Percentiles rank a stretch among this genome's conserved stretches.
These are phyloP conservation scores for Spergularia marina DNA, from an alignment of 148 eudicot species.

Conservation along the genomic window DNA sequence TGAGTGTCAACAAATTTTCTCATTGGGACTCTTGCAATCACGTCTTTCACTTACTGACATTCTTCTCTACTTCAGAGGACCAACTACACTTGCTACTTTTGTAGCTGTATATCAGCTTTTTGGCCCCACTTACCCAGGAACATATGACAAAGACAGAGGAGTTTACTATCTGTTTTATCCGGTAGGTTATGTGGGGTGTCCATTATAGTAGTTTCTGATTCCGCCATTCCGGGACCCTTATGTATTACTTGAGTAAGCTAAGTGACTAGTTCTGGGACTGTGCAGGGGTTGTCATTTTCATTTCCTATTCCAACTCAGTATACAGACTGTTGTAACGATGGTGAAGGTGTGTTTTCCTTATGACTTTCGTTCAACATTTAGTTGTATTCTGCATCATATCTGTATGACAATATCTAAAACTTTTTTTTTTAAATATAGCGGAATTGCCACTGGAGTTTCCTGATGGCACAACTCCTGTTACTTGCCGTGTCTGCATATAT, in stretches of 20 bases:
- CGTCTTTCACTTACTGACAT: not conserved
- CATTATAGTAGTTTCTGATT: not conserved
- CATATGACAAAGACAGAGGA: constrained; percentile 77
- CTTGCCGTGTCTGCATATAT: constrained; percentile 88
- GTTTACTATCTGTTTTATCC: constrained; percentile 89
- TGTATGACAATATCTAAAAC: not conserved
- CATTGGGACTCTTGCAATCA: not conserved
- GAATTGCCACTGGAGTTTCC: constrained; percentile 95
- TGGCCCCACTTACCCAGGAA: constrained; percentile 97
- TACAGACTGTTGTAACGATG: constrained; percentile 65
- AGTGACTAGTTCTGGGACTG: constrained; percentile 21
- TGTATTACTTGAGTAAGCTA: not conserved
- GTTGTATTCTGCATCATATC: not conserved
- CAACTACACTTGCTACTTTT: constrained; percentile 86
- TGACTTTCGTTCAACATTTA: not conserved
- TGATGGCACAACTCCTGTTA: constrained; percentile 95
- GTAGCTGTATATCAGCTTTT: constrained; percentile 89
- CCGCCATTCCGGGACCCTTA: too few species aligned
- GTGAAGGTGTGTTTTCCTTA: constrained; percentile 48
- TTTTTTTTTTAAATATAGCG: constrained; percentile 34
- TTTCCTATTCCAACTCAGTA: constrained; percentile 90
- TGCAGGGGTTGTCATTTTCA: constrained; percentile 88
- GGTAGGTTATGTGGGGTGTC: constrained; percentile 37
- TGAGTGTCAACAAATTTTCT: constrained; percentile 25
- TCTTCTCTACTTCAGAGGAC: constrained; percentile 58